phyloP scores from a whole-genome alignment of 768 basidiomycete genomes.

The Hirschioporus abietinus region DNA sequence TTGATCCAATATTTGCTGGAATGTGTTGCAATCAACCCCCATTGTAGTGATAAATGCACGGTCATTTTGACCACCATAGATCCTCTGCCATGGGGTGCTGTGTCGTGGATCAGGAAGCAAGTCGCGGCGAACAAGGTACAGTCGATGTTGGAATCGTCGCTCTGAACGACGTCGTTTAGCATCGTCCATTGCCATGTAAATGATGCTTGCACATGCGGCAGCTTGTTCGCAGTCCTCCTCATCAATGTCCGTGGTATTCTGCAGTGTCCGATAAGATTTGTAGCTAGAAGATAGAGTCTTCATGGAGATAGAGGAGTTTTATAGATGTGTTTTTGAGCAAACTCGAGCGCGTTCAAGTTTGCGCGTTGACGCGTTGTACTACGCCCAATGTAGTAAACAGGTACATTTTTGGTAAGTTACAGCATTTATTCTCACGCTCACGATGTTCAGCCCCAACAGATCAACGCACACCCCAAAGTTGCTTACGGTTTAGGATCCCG shows the following conservation, averaged over 20 bases:
- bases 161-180: not conserved
- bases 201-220: not conserved
- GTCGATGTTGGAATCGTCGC: not conserved
- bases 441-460: too few species aligned
- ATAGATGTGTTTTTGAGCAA: not conserved
- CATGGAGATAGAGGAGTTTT: too few species aligned
- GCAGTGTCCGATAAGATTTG: too few species aligned
- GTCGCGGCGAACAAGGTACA: not conserved
- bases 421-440: too few species aligned
- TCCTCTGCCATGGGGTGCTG: slow-evolving; percentile 12
- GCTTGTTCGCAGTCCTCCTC: not conserved
- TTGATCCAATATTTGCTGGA: slow-evolving; percentile 25
- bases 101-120: slow-evolving; percentile 8
- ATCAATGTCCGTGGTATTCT: not conserved
- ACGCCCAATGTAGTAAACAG: too few species aligned
- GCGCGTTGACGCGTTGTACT: not conserved
- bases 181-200: not conserved
- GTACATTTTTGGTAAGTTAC: too few species aligned
- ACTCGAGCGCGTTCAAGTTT: too few species aligned
- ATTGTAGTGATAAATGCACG: slow-evolving; percentile 17
- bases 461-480: too few species aligned
- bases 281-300: too few species aligned
- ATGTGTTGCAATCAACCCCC: slow-evolving; percentile 28
- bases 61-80: slow-evolving; percentile 10
- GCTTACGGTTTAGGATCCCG: not conserved